A percentile compares a stretch with the other conserved stretches of the same genome.
Evolutionary conservation across 257 asterid species (phyloP).

Genomic region (Misopates orontium): DNA sequence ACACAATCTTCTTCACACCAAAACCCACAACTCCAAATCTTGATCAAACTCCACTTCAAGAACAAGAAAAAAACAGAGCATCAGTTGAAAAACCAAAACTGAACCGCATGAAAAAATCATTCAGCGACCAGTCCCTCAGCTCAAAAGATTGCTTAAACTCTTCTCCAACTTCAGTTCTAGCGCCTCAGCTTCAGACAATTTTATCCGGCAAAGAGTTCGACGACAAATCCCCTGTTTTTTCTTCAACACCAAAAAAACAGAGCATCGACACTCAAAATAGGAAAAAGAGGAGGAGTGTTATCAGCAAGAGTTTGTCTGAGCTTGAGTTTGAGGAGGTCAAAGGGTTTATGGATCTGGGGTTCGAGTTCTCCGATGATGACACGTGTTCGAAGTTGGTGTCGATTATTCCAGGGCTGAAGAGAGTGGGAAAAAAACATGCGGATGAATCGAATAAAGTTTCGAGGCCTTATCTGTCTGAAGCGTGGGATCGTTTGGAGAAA

Average conservation of each 20-base stretch:
- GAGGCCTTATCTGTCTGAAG: constrained; percentile 59
- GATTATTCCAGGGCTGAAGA: background rate
- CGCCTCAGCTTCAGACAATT: constrained; percentile 60
- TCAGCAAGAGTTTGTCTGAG: constrained; percentile 59
- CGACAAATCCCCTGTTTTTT: constrained; percentile 18
- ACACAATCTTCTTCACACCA: constrained; percentile 25
- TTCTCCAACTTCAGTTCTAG: constrained; percentile 54
- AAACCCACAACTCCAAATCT: background rate
- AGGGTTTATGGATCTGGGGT: constrained; percentile 85
- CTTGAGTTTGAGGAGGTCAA: constrained; percentile 69
- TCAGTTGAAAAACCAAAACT: no score
- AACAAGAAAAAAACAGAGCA: no score
- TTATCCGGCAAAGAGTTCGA: constrained; percentile 56
- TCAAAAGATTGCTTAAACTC: constrained; percentile 28
- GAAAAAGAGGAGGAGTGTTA: background rate
- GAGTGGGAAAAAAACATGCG: background rate
- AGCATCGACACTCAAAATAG: background rate
- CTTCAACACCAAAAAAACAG: background rate
- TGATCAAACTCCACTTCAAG: no score
- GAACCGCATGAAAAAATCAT: constrained; percentile 39
- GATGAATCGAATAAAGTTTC: constrained; percentile 24
- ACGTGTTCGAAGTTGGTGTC: background rate
- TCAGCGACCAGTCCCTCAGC: constrained; percentile 52
- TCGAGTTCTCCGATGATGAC: background rate
- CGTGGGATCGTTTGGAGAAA: constrained; percentile 44